Conservation (phyloP, 257 asterid species). For the Capsicum rhomboideum region DNA sequence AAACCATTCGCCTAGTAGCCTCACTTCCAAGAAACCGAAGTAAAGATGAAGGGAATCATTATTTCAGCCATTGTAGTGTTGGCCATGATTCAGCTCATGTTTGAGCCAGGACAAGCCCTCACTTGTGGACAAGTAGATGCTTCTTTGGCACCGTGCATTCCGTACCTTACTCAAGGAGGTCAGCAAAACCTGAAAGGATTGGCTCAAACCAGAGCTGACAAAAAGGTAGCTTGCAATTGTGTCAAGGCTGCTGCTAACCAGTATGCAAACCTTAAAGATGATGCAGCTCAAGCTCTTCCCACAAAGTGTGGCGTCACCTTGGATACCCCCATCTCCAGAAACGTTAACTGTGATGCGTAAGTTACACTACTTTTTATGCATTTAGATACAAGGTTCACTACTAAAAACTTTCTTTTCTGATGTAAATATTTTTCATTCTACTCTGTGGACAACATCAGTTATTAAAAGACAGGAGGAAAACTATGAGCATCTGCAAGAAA, state of each 20-base stretch:
- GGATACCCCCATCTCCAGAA: conserved; percentile 37
- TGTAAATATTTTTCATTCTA: not conserved
- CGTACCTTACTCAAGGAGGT: conserved; percentile 20
- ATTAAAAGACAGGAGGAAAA: not conserved
- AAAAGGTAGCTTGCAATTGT: conserved; percentile 22
- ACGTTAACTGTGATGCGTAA: conserved; percentile 23
- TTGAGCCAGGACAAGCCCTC: conserved; percentile 17
- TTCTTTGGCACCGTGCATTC: conserved; percentile 22
- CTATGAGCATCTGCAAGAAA: not conserved
- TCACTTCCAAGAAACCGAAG: too few relatives aligned
- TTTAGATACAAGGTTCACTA: not conserved
- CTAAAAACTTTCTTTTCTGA: not conserved
- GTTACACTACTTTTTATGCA: not conserved
- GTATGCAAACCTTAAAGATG: conserved; percentile 21
- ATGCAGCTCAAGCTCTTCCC: conserved; percentile 24
- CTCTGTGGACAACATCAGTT: not conserved
- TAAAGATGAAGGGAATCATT: conserved; percentile 8
- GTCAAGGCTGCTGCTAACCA: conserved; percentile 26
- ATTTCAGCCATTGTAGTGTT: conserved; percentile 11
- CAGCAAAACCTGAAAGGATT: conserved; percentile 13
- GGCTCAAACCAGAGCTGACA: conserved; percentile 18
- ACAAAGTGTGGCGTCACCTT: conserved; percentile 18
- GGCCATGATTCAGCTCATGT: conserved; percentile 1
- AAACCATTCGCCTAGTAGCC: too few relatives aligned
- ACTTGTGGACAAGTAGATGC: conserved; percentile 29